phyloP scores from a whole-genome alignment of 2,329 filamentous ascomycete genomes.

The Tolypocladium ovalisporum region DNA sequence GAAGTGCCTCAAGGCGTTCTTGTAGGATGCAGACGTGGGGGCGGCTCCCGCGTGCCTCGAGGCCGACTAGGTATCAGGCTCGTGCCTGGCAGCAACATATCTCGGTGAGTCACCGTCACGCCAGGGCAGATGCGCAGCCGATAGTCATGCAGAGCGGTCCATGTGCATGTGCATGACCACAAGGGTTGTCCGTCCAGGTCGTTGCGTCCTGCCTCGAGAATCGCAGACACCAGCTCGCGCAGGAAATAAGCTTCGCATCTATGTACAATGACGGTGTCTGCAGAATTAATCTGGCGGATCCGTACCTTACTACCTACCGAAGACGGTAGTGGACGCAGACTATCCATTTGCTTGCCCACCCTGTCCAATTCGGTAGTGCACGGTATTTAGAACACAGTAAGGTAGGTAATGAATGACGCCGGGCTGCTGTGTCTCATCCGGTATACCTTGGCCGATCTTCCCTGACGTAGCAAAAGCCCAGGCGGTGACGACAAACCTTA shows the following conservation, averaged over 20 bases:
- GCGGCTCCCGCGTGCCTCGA: neutral
- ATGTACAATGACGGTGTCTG: neutral
- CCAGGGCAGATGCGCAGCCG: neutral
- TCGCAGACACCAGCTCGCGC: neutral
- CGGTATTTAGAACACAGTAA: neutral
- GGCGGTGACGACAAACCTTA: neutral
- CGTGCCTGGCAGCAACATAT: neutral
- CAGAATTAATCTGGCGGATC: neutral
- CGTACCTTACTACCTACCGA: neutral
- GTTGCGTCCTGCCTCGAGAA: neutral
- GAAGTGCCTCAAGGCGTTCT: neutral
- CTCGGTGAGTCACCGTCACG: neutral
- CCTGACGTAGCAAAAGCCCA: neutral
- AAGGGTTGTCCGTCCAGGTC: neutral
- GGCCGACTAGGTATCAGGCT: neutral
- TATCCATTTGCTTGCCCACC: neutral
- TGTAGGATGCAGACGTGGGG: neutral
- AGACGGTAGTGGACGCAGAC: neutral
- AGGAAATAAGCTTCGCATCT: neutral
- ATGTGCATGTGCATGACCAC: neutral
- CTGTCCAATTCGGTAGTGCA: neutral
- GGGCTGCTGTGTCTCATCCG: neutral
- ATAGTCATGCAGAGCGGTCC: neutral
- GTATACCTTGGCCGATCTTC: neutral
- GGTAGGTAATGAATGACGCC: neutral